Percentiles rank a stretch among this genome's conserved stretches.
Conservation (phyloP, 129 eudicot genomes). For the Sambucus nigra region DNA sequence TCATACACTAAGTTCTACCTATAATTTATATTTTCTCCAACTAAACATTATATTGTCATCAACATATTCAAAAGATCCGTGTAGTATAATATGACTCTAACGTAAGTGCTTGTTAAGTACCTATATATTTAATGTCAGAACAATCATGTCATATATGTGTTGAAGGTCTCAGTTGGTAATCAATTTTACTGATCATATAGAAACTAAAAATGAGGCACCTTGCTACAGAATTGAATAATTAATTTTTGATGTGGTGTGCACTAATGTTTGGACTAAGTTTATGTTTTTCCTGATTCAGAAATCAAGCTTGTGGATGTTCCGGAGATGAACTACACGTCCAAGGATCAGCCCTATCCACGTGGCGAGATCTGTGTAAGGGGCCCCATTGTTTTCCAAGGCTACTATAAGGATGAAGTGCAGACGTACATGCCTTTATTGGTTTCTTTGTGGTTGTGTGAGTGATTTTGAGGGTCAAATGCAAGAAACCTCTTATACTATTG, state of each 20-base stretch:
- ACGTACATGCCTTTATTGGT: constrained; percentile 38
- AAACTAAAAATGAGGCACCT: neutral
- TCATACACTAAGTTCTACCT: neutral
- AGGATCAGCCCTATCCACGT: constrained; percentile 86
- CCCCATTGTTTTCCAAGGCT: constrained; percentile 76
- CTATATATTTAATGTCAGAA: too few species aligned
- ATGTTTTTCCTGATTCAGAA: constrained; percentile 30
- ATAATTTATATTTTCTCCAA: neutral
- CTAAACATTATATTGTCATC: neutral
- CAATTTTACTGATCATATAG: neutral
- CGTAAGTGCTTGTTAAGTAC: neutral
- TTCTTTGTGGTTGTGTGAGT: neutral
- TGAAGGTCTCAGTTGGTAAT: neutral
- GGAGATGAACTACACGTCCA: constrained; percentile 78
- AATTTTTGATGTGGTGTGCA: neutral
- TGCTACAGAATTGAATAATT: neutral
- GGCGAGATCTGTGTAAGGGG: constrained; percentile 91
- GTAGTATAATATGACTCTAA: neutral
- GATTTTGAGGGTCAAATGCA: neutral
- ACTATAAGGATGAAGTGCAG: constrained; percentile 79
- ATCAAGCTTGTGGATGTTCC: constrained; percentile 90
- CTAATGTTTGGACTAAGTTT: neutral
- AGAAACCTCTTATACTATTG: too few species aligned
- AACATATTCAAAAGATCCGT: neutral
- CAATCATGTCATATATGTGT: too few species aligned